These are phyloP conservation scores for Ogataea pilisensis DNA, from an alignment of 805 yeast species.

Conservation along the genomic window DNA sequence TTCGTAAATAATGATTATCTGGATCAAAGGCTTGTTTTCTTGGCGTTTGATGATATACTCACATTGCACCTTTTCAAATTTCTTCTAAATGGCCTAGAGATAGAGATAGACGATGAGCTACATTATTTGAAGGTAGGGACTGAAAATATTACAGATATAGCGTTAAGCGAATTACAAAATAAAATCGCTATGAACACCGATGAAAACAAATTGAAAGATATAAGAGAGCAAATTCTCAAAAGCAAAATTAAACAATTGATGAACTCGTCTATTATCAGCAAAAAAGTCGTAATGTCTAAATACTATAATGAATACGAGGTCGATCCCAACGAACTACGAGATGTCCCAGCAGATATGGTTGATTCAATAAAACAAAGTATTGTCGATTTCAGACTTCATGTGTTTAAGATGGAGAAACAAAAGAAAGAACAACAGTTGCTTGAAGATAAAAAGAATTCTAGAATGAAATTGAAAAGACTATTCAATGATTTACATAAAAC, in stretches of 20 bases:
- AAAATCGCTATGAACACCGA: constrained; percentile 2
- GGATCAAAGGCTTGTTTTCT: constrained; percentile 19
- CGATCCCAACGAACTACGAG: constrained; percentile 53
- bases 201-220: background rate
- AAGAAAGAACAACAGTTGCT: constrained; percentile 46
- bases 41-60: constrained; percentile 26
- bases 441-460: constrained; percentile 46
- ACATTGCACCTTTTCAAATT: constrained; percentile 21
- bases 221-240: constrained; percentile 1
- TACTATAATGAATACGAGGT: constrained; percentile 39
- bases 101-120: background rate
- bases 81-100: constrained; percentile 6
- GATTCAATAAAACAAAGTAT: constrained; percentile 51
- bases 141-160: constrained; percentile 6
- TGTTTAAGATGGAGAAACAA: constrained; percentile 46
- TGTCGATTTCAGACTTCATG: constrained; percentile 52
- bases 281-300: background rate
- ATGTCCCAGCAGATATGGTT: constrained; percentile 50
- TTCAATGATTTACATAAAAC: constrained; percentile 26
- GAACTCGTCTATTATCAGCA: background rate
- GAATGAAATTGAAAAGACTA: constrained; percentile 42
- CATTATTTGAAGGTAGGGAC: constrained; percentile 2
- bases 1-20: constrained; percentile 15
- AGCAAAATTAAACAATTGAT: constrained; percentile 1
- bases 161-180: constrained; percentile 10